Evolutionary conservation across 352 stramenopile species (phyloP).

Genomic region (Phytophthora quininea): DNA sequence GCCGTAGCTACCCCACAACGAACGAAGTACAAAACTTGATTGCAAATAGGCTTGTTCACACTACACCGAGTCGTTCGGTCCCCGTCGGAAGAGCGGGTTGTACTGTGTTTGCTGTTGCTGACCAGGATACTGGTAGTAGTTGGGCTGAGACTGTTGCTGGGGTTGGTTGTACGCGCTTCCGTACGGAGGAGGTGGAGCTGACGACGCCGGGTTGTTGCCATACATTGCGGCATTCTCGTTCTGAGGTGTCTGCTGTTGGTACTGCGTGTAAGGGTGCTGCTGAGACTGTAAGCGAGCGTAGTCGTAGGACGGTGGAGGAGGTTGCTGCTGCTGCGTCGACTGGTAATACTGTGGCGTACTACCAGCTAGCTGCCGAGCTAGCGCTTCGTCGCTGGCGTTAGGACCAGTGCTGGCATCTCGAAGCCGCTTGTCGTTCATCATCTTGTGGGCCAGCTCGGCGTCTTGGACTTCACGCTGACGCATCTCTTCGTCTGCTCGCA

Average conservation of each 20-base stretch:
- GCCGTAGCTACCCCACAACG: no score
- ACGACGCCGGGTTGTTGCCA: constrained; percentile 30
- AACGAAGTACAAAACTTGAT: no score
- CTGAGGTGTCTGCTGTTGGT: constrained; percentile 40
- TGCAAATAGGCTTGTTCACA: background rate
- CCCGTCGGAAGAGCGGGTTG: constrained; percentile 25
- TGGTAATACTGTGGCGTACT: constrained; percentile 53
- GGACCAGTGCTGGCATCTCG: constrained; percentile 19
- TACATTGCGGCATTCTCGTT: constrained; percentile 19
- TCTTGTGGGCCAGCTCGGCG: constrained; percentile 63
- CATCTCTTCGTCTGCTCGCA: constrained; percentile 63
- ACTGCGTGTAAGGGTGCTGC: constrained; percentile 44
- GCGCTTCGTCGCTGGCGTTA: constrained; percentile 53
- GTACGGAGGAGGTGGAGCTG: constrained; percentile 40
- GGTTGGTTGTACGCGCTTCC: constrained; percentile 52
- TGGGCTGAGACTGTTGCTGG: constrained; percentile 35
- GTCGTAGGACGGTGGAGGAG: constrained; percentile 43
- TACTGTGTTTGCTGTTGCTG: constrained; percentile 32
- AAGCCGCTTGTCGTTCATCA: constrained; percentile 75
- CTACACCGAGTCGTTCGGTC: constrained; percentile 32
- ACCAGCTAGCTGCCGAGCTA: constrained; percentile 60
- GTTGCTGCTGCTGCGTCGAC: constrained; percentile 15
- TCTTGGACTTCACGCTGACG: constrained; percentile 55
- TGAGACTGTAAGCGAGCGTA: constrained; percentile 39
- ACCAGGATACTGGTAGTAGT: constrained; percentile 58